phyloP scores from a whole-genome alignment of 306 rosid genomes.

The Albizia julibrissin region DNA sequence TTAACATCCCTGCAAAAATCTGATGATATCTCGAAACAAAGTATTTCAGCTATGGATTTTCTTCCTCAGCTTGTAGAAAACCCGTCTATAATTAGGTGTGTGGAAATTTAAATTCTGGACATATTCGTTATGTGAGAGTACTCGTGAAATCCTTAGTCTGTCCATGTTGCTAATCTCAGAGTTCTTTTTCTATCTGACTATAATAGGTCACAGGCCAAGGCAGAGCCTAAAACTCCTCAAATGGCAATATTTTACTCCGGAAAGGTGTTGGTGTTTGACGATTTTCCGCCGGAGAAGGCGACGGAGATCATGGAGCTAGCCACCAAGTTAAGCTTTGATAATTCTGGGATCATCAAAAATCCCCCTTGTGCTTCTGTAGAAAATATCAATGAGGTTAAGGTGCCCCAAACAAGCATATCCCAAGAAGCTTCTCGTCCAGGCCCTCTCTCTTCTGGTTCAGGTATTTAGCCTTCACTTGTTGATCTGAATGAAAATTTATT shows the following conservation, averaged over 20 bases:
- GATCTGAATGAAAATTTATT: neutral
- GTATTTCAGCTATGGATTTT: constrained; percentile 23
- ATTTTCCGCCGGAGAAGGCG: constrained; percentile 56
- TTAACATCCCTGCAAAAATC: constrained; percentile 42
- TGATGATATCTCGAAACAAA: constrained; percentile 13
- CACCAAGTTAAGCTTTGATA: constrained; percentile 49
- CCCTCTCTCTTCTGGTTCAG: constrained; percentile 21
- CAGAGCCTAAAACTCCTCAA: constrained; percentile 34
- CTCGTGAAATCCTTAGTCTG: neutral
- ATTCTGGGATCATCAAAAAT: neutral
- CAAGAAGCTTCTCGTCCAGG: constrained; percentile 11
- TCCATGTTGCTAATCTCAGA: neutral
- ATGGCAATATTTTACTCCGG: constrained; percentile 75
- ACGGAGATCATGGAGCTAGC: constrained; percentile 75
- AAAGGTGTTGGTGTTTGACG: constrained; percentile 65
- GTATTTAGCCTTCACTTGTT: neutral
- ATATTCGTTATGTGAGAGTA: neutral
- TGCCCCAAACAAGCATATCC: neutral
- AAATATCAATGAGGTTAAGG: neutral
- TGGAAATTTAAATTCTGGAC: neutral
- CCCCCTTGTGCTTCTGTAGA: constrained; percentile 2
- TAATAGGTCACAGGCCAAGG: constrained; percentile 31
- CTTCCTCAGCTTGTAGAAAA: constrained; percentile 33
- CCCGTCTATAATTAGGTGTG: constrained; percentile 38
- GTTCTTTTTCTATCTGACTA: neutral